phyloP scores from a whole-genome alignment of 1,284 basidiomycete genomes.

The Tremellales sp. region DNA sequence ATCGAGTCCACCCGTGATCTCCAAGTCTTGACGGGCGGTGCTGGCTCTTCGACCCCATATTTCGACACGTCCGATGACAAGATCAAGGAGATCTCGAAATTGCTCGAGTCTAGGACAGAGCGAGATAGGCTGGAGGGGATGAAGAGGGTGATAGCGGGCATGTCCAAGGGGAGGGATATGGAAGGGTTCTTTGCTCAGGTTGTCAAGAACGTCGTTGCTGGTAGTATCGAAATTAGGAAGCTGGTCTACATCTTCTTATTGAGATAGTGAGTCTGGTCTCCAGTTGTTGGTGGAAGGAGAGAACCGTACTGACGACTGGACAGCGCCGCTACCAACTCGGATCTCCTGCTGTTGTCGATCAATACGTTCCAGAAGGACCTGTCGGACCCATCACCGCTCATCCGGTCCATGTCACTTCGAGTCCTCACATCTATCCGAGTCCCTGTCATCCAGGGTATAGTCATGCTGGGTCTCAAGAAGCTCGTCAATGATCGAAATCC shows the following conservation, averaged over 20 bases:
- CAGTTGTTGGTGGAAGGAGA: neutral
- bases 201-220: conserved; percentile 86
- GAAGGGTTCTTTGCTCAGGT: conserved; percentile 90
- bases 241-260: conserved; percentile 96
- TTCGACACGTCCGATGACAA: conserved; percentile 49
- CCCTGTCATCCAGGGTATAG: conserved; percentile 72
- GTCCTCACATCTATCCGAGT: conserved; percentile 89
- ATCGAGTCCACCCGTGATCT: conserved; percentile 47
- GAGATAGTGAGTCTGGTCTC: conserved; percentile 57
- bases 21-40: conserved; percentile 36
- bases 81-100: conserved; percentile 62
- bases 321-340: conserved; percentile 79
- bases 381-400: conserved; percentile 84
- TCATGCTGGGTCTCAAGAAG: conserved; percentile 84
- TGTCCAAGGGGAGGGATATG: conserved; percentile 87
- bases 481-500: conserved; percentile 85
- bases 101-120: conserved; percentile 80
- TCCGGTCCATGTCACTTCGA: conserved; percentile 88
- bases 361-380: conserved; percentile 99
- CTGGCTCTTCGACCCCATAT: conserved; percentile 36
- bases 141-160: conserved; percentile 88
- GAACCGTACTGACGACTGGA: neutral
- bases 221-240: conserved; percentile 89
- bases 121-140: conserved; percentile 87
- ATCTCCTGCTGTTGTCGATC: conserved; percentile 91